These are phyloP conservation scores for Hemileccinum impolitum DNA, from an alignment of 768 basidiomycete species.

Conservation along the genomic window DNA sequence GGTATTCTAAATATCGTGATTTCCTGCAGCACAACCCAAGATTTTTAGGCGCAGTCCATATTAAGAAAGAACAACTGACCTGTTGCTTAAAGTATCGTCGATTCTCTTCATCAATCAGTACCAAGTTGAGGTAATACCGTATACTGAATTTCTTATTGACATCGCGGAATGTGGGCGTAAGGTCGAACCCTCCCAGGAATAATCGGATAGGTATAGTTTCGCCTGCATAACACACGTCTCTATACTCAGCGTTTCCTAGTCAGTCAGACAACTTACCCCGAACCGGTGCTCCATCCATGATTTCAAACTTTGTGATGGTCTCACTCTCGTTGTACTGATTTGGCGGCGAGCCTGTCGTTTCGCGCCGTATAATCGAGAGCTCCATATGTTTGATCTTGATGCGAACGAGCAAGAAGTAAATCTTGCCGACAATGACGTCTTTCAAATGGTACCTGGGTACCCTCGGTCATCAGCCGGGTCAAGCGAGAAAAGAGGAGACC, in stretches of 20 bases:
- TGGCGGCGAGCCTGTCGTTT: slow-evolving; percentile 96
- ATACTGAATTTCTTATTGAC: slow-evolving; percentile 99
- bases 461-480: not conserved
- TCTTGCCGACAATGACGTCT: slow-evolving; percentile 99
- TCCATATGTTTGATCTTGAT: slow-evolving; percentile 99
- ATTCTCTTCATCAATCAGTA: slow-evolving; percentile 98
- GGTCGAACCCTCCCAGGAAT: slow-evolving; percentile 96
- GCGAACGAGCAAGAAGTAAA: slow-evolving; percentile 96
- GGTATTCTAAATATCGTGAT: slow-evolving; percentile 91
- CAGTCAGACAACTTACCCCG: slow-evolving; percentile 51
- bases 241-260: not conserved
- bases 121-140: slow-evolving; percentile 95
- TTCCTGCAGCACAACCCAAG: slow-evolving; percentile 44
- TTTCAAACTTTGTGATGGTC: slow-evolving; percentile 99
- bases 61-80: slow-evolving; percentile 36
- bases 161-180: slow-evolving; percentile 97
- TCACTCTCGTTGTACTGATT: slow-evolving; percentile 99
- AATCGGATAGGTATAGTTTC: slow-evolving; percentile 98
- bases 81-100: slow-evolving; percentile 97
- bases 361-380: slow-evolving; percentile 93
- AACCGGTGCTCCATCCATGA: slow-evolving; percentile 99
- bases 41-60: not conserved
- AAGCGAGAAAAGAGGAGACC: slow-evolving; percentile 26
- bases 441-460: slow-evolving; percentile 87
- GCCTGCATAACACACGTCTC: slow-evolving; percentile 44